Conservation (phyloP, 2,329 filamentous ascomycete species). For the Fusarium transvaalense region DNA sequence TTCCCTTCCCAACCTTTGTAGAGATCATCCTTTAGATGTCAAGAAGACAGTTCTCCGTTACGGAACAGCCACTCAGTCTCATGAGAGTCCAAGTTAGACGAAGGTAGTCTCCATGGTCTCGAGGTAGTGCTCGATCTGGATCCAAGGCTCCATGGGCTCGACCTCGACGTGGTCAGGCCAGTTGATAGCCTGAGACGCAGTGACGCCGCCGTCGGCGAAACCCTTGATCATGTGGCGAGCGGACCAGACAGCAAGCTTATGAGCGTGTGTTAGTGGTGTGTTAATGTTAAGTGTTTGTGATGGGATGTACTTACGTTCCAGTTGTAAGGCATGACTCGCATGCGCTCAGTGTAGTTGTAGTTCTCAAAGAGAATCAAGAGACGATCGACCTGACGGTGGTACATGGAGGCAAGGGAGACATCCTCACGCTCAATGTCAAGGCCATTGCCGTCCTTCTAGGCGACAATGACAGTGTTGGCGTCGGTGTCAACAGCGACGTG, state of each 20-base stretch:
- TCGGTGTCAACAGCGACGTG: neutral
- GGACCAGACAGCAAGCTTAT: neutral
- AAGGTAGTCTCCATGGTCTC: neutral
- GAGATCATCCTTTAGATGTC: neutral
- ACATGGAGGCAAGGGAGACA: neutral
- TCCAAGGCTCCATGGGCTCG: neutral
- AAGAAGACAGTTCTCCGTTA: too few relatives aligned
- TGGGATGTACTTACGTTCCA: neutral
- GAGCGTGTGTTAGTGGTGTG: neutral
- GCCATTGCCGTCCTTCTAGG: neutral
- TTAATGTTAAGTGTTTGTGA: neutral
- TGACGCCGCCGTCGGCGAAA: neutral
- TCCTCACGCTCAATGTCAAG: neutral
- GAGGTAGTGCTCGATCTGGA: neutral
- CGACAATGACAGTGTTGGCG: neutral
- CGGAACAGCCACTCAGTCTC: too few relatives aligned
- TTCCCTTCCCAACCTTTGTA: neutral
- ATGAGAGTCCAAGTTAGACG: neutral
- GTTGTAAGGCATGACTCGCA: neutral
- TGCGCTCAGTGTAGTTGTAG: neutral
- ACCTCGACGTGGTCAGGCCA: neutral
- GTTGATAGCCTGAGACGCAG: neutral
- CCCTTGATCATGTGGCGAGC: neutral
- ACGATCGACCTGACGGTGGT: neutral
- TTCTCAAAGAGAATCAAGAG: neutral